Evolutionary conservation across 225 moss, liverwort and hornwort species (phyloP).

Genomic region (Climacium dendroides): DNA sequence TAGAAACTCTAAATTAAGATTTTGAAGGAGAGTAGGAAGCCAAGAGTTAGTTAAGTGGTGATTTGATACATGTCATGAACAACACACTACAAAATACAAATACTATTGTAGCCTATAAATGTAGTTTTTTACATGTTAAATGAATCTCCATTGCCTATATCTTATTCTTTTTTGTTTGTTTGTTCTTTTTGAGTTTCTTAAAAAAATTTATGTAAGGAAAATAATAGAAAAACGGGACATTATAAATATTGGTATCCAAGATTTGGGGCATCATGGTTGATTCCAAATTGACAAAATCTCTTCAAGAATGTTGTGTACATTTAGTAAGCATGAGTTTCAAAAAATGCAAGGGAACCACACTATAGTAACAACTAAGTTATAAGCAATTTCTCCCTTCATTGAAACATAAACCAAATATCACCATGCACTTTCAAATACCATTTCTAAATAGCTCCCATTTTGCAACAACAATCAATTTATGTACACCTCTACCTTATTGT

Average conservation of each 20-base stretch:
- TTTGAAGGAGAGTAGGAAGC: neutral
- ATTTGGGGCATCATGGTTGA: neutral
- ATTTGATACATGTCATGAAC: neutral
- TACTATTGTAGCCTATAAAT: neutral
- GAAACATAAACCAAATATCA: neutral
- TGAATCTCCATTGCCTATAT: too few relatives aligned
- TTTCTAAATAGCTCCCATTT: neutral
- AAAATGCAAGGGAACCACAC: neutral
- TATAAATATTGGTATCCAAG: accelerated
- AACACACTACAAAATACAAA: neutral
- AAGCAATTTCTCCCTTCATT: neutral
- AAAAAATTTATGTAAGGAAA: neutral
- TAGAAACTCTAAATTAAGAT: too few relatives aligned
- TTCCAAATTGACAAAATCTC: neutral
- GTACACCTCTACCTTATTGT: neutral
- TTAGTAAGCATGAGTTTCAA: neutral
- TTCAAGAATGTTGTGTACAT: neutral
- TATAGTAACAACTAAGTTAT: neutral
- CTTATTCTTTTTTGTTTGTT: neutral
- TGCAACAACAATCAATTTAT: neutral
- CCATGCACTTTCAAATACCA: neutral
- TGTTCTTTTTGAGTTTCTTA: too few relatives aligned
- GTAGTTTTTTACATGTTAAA: neutral
- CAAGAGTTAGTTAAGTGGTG: neutral
- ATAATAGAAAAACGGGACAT: too few relatives aligned